These are phyloP conservation scores for Trichosporon asahii DNA, from an alignment of 1,284 basidiomycete genomes.

Conservation along the genomic window DNA sequence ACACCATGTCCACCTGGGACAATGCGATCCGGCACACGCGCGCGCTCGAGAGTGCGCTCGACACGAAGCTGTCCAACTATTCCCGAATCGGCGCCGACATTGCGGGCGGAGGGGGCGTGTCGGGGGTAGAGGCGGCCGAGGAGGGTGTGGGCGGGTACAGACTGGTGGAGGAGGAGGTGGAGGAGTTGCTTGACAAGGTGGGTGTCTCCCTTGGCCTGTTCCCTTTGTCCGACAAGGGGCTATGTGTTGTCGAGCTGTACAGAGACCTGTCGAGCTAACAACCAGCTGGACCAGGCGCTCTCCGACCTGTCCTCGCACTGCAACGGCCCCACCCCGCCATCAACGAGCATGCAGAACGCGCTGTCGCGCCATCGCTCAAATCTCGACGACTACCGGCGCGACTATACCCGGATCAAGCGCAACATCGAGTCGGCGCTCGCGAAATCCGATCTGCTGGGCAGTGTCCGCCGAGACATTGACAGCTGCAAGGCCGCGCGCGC, in stretches of 20 bases:
- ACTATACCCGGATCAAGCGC: conserved; percentile 74
- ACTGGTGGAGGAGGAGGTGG: conserved; percentile 73
- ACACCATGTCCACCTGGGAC: conserved; percentile 50
- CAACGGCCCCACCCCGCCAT: conserved; percentile 68
- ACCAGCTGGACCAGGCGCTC: conserved; percentile 76
- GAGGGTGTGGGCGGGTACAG: conserved; percentile 69
- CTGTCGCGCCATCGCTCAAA: conserved; percentile 88
- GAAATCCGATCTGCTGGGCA: conserved; percentile 78
- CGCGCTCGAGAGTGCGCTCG: conserved; percentile 84
- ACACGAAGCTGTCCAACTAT: conserved; percentile 84
- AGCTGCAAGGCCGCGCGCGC: conserved; percentile 69
- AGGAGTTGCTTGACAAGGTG: conserved; percentile 83
- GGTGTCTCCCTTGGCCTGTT: conserved; percentile 21
- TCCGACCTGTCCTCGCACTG: conserved; percentile 68
- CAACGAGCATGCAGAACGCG: conserved; percentile 78
- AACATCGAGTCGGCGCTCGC: conserved; percentile 82
- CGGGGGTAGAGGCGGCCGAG: conserved; percentile 39
- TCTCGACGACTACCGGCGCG: conserved; percentile 78
- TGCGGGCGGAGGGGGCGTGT: conserved; percentile 46
- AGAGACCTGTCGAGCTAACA: no score
- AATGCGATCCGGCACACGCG: conserved; percentile 74
- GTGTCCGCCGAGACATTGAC: conserved; percentile 93
- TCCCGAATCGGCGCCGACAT: conserved; percentile 76
- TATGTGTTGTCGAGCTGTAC: no score
- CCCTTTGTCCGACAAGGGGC: no score